Conservation (phyloP, 441 rosid species). For the Manihot esculenta region DNA sequence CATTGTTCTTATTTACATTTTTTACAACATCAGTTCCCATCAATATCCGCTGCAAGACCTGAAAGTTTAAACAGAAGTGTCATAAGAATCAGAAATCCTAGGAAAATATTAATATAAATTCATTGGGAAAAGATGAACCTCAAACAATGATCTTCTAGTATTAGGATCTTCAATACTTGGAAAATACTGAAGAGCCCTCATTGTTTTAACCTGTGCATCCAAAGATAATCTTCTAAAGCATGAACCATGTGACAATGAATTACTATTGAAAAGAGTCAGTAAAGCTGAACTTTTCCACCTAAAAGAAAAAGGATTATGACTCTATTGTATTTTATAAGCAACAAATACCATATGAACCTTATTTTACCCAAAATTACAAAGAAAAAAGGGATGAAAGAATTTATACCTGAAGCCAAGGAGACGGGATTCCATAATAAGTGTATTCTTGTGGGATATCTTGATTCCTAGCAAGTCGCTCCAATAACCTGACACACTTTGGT, state of each 20-base stretch:
- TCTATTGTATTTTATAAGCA: background rate
- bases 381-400: background rate
- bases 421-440: constrained; percentile 98
- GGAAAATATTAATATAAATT: constrained; percentile 12
- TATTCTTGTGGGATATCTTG: constrained; percentile 99
- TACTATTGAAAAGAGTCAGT: constrained; percentile 1
- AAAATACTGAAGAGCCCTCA: constrained; percentile 99
- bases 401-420: constrained; percentile 99
- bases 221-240: constrained; percentile 22
- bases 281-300: background rate
- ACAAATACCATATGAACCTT: background rate
- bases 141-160: constrained; percentile 88
- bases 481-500: constrained; percentile 88
- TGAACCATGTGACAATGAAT: background rate
- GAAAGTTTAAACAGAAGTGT: constrained; percentile 32
- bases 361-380: background rate
- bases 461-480: constrained; percentile 96
- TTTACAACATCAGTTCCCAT: constrained; percentile 99
- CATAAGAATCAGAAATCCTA: constrained; percentile 31
- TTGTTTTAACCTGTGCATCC: constrained; percentile 80
- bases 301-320: background rate
- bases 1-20: constrained; percentile 98
- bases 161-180: constrained; percentile 98
- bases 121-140: constrained; percentile 47
- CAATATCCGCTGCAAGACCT: constrained; percentile 95